Percentiles rank a stretch among this genome's conserved stretches.
Conservation (phyloP, 2,329 filamentous ascomycete genomes). For the Thielaviopsis ethacetica region DNA sequence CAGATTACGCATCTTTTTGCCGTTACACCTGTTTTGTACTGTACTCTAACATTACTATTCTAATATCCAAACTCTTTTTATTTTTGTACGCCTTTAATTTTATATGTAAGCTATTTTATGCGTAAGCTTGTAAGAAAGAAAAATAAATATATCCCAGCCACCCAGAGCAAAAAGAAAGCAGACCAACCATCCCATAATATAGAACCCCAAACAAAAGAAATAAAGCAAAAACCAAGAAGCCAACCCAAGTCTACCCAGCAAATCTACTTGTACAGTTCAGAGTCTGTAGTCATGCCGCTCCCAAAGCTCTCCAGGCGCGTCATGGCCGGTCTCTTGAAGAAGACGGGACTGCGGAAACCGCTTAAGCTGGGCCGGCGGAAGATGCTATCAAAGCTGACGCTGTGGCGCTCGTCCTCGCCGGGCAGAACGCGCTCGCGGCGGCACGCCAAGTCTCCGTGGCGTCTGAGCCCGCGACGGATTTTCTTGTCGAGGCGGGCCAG, state of each 20-base stretch:
- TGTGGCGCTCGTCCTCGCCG: conserved; percentile 1
- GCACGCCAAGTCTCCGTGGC: no score
- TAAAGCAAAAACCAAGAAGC: not conserved
- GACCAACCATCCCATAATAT: not conserved
- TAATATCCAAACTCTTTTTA: no score
- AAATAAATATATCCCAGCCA: not conserved
- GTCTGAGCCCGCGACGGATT: not conserved
- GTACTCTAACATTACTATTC: no score
- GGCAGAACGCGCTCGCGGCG: no score
- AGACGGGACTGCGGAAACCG: not conserved
- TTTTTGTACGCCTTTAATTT: not conserved
- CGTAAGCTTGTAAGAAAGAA: not conserved
- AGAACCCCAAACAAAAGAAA: not conserved
- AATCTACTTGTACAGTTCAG: not conserved
- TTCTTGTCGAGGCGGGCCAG: not conserved
- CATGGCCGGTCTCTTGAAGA: not conserved
- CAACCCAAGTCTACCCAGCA: not conserved
- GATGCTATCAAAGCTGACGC: not conserved
- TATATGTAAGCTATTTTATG: no score
- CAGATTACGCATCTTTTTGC: not conserved
- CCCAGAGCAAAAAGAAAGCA: not conserved
- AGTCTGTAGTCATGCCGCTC: not conserved
- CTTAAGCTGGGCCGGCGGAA: conserved; percentile 1
- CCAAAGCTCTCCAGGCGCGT: not conserved
- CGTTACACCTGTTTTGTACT: no score